Evolutionary conservation across 1,139 yeast genomes (phyloP), one percentile per base, ranked within the genome.

Genomic region (Scheffersomyces illinoinensis): DNA sequence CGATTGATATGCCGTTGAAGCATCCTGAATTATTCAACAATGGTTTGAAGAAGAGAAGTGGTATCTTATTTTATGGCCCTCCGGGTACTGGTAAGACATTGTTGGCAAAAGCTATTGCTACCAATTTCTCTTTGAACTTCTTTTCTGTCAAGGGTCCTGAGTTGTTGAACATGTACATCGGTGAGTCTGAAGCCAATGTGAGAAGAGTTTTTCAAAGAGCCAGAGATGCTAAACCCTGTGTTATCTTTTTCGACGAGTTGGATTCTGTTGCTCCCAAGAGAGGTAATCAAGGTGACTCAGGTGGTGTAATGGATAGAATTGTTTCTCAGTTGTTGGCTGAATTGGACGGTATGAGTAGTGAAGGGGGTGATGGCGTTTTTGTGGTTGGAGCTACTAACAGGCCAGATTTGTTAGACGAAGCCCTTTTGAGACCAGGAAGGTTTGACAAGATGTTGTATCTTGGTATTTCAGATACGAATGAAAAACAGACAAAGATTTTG

Each of bases 71-170:
- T 71, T 95, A 95, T 74, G 99, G 99, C 0, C 98, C 98, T 0
- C 99, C 99, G 0, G 99, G 99, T 33, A 95, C 98, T 0, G 99
- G 99, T 66, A 95, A 95, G 71, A 95, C 99, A 0, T 79, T 95
- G 52, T 80, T 95, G 60, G 98, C 98, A 12, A 95, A 95, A 72
- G 98, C 98, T 0, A 95, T 95, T 68, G 98, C 98, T 1, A 91
- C 98, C 1, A 92, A 93, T 64, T 95, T 93, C 70, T 90, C 97
- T 3, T 81, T 95, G 64, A 95, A 95, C 71, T 95, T 95, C 73
- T 93, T 95, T 75, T 91, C 97, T 64, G 98, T 93, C 26, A 93
- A 93, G 72, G 98, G 98, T 19, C 98, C 98, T 0, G 98, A 93
- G 73, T 81, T 93, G 61, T 82, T 93, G 64, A 93, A 95, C 72